Evolutionary conservation across 108 stramenopile genomes (phyloP).

Genomic region (Skeletonema grethae): DNA sequence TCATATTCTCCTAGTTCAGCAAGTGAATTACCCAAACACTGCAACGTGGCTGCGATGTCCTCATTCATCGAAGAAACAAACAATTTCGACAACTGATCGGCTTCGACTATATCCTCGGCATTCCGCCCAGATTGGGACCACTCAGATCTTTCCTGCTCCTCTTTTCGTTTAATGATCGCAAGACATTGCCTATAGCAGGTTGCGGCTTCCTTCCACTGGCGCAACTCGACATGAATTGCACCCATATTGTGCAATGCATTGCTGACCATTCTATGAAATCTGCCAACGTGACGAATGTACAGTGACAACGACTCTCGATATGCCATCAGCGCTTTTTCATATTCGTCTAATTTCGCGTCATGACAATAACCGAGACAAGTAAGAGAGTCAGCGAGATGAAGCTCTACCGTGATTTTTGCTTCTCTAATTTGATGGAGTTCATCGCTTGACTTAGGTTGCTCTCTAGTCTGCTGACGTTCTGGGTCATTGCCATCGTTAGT

Average conservation of each 20-base stretch:
- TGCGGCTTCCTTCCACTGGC: slow-evolving; percentile 52
- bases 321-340: slow-evolving; percentile 38
- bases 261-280: slow-evolving; percentile 47
- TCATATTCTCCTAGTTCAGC: slow-evolving; percentile 41
- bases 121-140: slow-evolving; percentile 14
- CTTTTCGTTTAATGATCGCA: slow-evolving; percentile 38
- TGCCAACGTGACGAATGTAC: slow-evolving; percentile 50
- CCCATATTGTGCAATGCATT: slow-evolving; percentile 55
- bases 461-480: neutral
- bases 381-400: slow-evolving; percentile 53
- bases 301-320: slow-evolving; percentile 52
- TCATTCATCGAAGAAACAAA: slow-evolving; percentile 40
- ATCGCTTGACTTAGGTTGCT: slow-evolving; percentile 6
- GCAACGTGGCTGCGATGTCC: slow-evolving; percentile 29
- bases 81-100: neutral
- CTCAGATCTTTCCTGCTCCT: slow-evolving; percentile 34
- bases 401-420: slow-evolving; percentile 47
- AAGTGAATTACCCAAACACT: slow-evolving; percentile 38
- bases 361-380: slow-evolving; percentile 54
- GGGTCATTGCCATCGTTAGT: neutral
- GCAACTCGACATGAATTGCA: slow-evolving; percentile 50
- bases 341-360: slow-evolving; percentile 46
- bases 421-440: slow-evolving; percentile 47
- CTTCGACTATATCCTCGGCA: neutral
- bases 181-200: slow-evolving; percentile 51